Base-by-base conservation (phyloP, 2,329 filamentous ascomycete genomes). In the Colletotrichum sp. region DNA sequence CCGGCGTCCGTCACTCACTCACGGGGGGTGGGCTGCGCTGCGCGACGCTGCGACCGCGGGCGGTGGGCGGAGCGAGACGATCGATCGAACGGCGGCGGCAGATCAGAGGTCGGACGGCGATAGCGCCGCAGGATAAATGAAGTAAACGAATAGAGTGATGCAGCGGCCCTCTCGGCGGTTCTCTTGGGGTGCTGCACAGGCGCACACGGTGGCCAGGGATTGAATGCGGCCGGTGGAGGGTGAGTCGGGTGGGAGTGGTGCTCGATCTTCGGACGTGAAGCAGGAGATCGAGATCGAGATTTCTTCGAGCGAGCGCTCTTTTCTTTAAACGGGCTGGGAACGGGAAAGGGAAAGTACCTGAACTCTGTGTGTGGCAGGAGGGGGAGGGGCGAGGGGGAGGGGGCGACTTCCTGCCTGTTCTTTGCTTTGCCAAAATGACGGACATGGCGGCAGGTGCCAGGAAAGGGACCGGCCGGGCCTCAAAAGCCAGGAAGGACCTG, bases 251-350 rank as follows among this genome's bases (percentile, higher is more conserved):
- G 34, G 64, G 36, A 39, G 36, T 72, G 67, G 67, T 71, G 39
- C 10, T 65, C 73, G 73, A 76, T 76, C 52, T 32, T 59, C 39
- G 26, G 63, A 36, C 39, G 67, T n/a, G 73, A 44, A 64, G 57
- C 36, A 36, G 44, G 73, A 16, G 60, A 76, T 73, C 64, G 70
- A 57, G 73, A 76, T 76, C 73, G 73, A 72, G 70, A 49, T 26
- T 66, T 70, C 52, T 36, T 49, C 69, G 44, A 63, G 70, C 34
- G 34, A 39, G 34, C 34, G 5, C 60, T 60, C 12, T 52, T 52
- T 52, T 52, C 44, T 52, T 52, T 52, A 52, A 52, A 21, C 44
- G n/a, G 44, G n/a, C 44, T 52, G 44, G 44, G 44, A 21, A 21
- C 10, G 44, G 44, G 16, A 21, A 52, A 13, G 44, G 44, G 16